Evolutionary conservation across 2,329 filamentous ascomycete genomes (phyloP), one percentile per base, ranked within the genome.

Genomic region (Xylariales sp.): DNA sequence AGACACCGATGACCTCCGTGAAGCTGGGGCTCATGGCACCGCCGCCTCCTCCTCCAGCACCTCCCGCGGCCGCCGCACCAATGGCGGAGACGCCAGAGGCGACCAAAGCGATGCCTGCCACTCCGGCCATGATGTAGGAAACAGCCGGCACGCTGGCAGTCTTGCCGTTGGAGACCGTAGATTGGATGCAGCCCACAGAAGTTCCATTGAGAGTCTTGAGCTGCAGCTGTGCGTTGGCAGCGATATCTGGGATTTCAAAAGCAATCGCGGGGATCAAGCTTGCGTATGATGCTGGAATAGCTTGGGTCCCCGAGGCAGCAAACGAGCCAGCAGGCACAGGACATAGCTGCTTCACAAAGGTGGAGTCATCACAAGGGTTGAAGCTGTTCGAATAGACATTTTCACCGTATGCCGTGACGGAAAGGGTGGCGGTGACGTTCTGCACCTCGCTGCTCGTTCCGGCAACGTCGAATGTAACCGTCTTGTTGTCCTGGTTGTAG

Each of bases 161-260:
- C 66, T 95, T 94, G 51, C 90, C 91, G 59, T 98, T 98, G 47
- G 77, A 79, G 40, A 98, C 81, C 29, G 78, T 69, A 0, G 90
- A 89, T 51, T 85, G 69, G 35, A 97, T 82, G 61, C 93, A 98
- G 16, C 88, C 90, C 7, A 95, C 74, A 29, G 83, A 71, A 23
- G 74, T 54, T 27, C 71, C 73, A 5, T 66, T 69, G 27, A 78
- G 62, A 5, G 78, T 66, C 42, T 74, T 81, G 31, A 98, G 74
- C 56, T 88, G 68, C 46, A 98, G 68, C 30, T 82, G 93, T 23
- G 90, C 93, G 52, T 83, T 66, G 25, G 91, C 91, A 39, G 91
- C 83, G 50, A 98, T 84, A 58, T 98, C 90, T 34, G 93, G 93
- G 21, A 98, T 72, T 43, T 78, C 76, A 66, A 96, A 98, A 11